Percentiles rank a stretch among this genome's conserved stretches.
phyloP scores from a whole-genome alignment of 495 filamentous ascomycete genomes.

The Sporormia fimetaria region DNA sequence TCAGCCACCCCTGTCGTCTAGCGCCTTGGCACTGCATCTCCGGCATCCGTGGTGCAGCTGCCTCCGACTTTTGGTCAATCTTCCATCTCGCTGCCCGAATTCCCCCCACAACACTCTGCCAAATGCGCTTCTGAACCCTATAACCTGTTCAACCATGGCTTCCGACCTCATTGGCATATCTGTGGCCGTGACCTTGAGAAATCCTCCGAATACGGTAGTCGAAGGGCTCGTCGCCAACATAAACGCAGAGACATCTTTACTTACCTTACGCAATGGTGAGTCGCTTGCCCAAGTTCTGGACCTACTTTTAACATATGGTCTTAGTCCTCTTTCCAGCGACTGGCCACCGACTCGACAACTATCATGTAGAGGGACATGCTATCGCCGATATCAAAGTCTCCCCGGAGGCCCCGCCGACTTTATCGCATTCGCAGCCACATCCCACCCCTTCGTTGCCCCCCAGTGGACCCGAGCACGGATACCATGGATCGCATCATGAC shows the following conservation, averaged over 20 bases:
- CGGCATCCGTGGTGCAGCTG: too few relatives aligned
- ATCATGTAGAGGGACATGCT: slow-evolving; percentile 43
- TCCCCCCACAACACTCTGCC: too few relatives aligned
- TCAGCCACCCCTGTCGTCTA: too few relatives aligned
- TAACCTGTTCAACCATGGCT: slow-evolving; percentile 50
- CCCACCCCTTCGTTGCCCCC: slow-evolving; percentile 18
- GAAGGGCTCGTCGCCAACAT: slow-evolving; percentile 65
- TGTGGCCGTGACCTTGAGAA: slow-evolving; percentile 60
- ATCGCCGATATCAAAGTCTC: slow-evolving; percentile 49
- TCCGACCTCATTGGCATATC: slow-evolving; percentile 67
- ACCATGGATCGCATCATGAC: slow-evolving; percentile 1
- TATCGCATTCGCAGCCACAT: slow-evolving; percentile 24
- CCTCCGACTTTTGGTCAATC: too few relatives aligned
- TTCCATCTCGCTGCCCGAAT: too few relatives aligned
- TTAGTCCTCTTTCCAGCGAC: slow-evolving; percentile 43
- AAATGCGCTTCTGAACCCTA: too few relatives aligned
- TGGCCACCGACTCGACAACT: slow-evolving; percentile 38
- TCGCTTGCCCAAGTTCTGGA: not conserved
- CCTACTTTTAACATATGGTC: slow-evolving; percentile 4
- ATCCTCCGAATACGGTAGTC: slow-evolving; percentile 54
- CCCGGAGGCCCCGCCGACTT: slow-evolving; percentile 8
- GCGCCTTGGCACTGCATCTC: too few relatives aligned
- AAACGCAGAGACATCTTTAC: slow-evolving; percentile 48
- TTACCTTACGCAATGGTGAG: slow-evolving; percentile 70
- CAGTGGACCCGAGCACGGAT: slow-evolving; percentile 10